Conservation (phyloP, 164 flowering plant genomes). For the Euptelea pleiosperma region DNA sequence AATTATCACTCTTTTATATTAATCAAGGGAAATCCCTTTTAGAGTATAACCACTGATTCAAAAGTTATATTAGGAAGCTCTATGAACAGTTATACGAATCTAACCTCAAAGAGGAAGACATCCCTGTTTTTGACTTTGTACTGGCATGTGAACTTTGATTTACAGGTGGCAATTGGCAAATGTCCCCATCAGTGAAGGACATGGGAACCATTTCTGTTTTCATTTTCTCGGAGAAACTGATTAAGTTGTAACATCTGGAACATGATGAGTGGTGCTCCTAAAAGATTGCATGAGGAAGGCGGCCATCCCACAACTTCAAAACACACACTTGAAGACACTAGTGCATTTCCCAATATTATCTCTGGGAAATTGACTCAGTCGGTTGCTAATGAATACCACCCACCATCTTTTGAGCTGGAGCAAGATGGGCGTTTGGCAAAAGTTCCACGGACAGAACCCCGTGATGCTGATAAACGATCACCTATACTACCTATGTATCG, state of each 20-base stretch:
- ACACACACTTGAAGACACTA: conserved; percentile 42
- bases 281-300: conserved; percentile 57
- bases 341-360: conserved; percentile 21
- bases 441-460: conserved; percentile 52
- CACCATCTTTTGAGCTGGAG: conserved; percentile 35
- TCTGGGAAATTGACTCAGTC: conserved; percentile 28
- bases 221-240: not conserved
- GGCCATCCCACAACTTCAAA: conserved; percentile 44
- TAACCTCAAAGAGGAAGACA: too few relatives aligned
- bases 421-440: conserved; percentile 59
- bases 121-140: too few relatives aligned
- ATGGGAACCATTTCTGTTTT: not conserved
- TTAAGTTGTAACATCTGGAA: conserved; percentile 2
- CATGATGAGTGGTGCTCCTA: conserved; percentile 61
- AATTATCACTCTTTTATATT: too few relatives aligned
- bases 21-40: too few relatives aligned
- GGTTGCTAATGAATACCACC: conserved; percentile 37
- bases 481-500: conserved; percentile 47
- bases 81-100: too few relatives aligned
- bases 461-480: conserved; percentile 60
- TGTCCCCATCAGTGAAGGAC: not conserved
- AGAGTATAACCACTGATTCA: too few relatives aligned
- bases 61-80: too few relatives aligned
- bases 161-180: conserved; percentile 7
- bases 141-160: not conserved